A percentile compares a stretch with the other conserved stretches of the same genome.
These are phyloP conservation scores for Rhodotorula sp. DNA, from an alignment of 1,284 basidiomycete species.

Conservation along the genomic window DNA sequence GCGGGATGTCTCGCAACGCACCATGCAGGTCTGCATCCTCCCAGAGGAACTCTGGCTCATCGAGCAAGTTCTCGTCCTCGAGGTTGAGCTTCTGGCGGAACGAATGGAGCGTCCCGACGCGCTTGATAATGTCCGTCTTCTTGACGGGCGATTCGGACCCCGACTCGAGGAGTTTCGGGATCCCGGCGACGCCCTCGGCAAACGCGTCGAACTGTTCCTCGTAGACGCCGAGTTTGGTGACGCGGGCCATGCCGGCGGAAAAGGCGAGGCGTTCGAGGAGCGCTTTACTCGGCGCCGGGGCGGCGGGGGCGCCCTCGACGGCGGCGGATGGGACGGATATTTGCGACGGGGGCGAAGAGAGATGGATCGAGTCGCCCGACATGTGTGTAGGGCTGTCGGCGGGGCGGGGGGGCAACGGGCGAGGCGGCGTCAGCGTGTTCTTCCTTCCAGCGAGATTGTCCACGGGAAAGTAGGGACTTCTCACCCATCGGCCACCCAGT, in stretches of 20 bases:
- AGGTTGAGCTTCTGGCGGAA: slow-evolving; percentile 46
- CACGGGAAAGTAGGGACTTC: not conserved
- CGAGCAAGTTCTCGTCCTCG: slow-evolving; percentile 44
- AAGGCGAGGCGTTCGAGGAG: slow-evolving; percentile 44
- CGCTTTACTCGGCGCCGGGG: slow-evolving; percentile 29
- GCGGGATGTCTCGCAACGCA: not conserved
- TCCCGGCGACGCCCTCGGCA: slow-evolving; percentile 37
- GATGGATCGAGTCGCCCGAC: slow-evolving; percentile 34
- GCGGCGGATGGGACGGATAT: not conserved
- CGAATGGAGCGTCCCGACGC: slow-evolving; percentile 42
- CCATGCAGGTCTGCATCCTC: slow-evolving; percentile 34
- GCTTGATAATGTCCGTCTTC: slow-evolving; percentile 45
- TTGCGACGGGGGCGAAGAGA: slow-evolving; percentile 5
- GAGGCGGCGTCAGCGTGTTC: not conserved
- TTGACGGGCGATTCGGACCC: slow-evolving; percentile 42
- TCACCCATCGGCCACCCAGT: slow-evolving; percentile 32
- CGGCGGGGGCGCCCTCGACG: not conserved
- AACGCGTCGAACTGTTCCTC: slow-evolving; percentile 44
- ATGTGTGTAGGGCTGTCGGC: slow-evolving; percentile 28
- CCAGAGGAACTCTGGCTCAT: slow-evolving; percentile 44
- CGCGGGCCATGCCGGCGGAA: slow-evolving; percentile 41
- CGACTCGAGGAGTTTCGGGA: slow-evolving; percentile 39
- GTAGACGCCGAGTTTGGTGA: slow-evolving; percentile 45
- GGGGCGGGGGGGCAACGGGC: not conserved
- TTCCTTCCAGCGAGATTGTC: not conserved